Conservation (phyloP, 2,329 filamentous ascomycete species). For the Parastagonospora avenae region DNA sequence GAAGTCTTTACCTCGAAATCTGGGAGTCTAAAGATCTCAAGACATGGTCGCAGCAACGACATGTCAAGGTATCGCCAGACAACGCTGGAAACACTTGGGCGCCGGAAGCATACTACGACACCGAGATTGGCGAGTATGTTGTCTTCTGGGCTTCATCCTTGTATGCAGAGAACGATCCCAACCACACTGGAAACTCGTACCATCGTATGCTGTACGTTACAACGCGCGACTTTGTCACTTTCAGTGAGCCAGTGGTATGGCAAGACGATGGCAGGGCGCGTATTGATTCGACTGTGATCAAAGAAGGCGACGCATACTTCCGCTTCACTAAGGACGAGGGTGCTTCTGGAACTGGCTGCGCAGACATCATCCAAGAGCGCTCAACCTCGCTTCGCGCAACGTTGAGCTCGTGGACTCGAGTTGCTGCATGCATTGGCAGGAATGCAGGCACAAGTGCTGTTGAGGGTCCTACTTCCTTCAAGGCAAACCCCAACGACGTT, state of each 20-base stretch:
- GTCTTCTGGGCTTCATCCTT: constrained; percentile 57
- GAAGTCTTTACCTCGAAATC: constrained; percentile 58
- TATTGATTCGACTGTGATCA: constrained; percentile 60
- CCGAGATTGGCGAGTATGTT: constrained; percentile 49
- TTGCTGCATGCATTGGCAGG: constrained; percentile 57
- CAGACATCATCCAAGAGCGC: constrained; percentile 61
- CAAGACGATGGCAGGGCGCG: constrained; percentile 58
- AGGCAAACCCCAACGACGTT: constrained; percentile 55
- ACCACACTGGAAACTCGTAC: constrained; percentile 53
- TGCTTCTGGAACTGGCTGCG: constrained; percentile 55
- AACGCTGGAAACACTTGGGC: constrained; percentile 62
- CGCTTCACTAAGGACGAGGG: constrained; percentile 64
- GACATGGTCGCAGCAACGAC: constrained; percentile 58
- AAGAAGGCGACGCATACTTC: constrained; percentile 52
- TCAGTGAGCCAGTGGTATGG: constrained; percentile 56
- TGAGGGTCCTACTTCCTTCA: constrained; percentile 60
- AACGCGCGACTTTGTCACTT: constrained; percentile 58
- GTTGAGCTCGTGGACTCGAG: constrained; percentile 51
- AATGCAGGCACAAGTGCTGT: constrained; percentile 57
- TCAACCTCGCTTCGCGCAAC: constrained; percentile 51
- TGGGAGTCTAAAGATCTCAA: constrained; percentile 60
- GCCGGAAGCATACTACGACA: constrained; percentile 58
- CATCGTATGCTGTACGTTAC: constrained; percentile 61
- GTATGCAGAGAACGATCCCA: constrained; percentile 49
- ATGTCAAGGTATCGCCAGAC: constrained; percentile 55